Evolutionary conservation across 176 grass and related monocot genomes (phyloP).

Genomic region (Oryza meyeriana): DNA sequence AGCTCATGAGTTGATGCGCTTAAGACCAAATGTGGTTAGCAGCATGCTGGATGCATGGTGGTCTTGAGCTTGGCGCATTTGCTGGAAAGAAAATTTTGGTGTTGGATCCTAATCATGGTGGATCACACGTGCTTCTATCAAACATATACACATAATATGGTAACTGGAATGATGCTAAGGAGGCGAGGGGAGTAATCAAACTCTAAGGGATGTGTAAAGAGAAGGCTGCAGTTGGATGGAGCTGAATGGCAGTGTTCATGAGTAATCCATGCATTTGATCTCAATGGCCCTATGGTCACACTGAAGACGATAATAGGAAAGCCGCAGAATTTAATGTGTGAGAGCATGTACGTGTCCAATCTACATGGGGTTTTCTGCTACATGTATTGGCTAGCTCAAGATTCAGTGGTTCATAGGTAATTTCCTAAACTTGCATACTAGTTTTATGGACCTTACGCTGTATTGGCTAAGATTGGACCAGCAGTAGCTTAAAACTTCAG

Average conservation of each 20-base stretch:
- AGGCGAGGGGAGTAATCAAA: constrained; percentile 58
- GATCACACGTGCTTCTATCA: constrained; percentile 63
- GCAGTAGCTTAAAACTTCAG: too few relatives aligned
- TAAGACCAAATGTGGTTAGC: constrained; percentile 64
- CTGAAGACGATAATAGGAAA: too few relatives aligned
- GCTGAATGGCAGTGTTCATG: constrained; percentile 40
- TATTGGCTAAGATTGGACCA: too few relatives aligned
- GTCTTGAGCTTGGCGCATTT: constrained; percentile 56
- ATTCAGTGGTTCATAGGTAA: too few relatives aligned
- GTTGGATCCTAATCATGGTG: constrained; percentile 61
- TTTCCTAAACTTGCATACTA: too few relatives aligned
- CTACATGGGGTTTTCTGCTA: too few relatives aligned
- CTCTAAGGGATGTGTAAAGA: constrained; percentile 55
- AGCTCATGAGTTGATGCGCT: constrained; percentile 73
- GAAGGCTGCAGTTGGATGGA: constrained; percentile 73
- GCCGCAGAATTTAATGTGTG: too few relatives aligned
- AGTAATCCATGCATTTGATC: too few relatives aligned
- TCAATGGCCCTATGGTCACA: too few relatives aligned
- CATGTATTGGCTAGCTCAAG: too few relatives aligned
- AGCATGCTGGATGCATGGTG: constrained; percentile 64
- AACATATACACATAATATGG: constrained; percentile 75
- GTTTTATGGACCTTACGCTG: too few relatives aligned
- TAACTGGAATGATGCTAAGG: constrained; percentile 50
- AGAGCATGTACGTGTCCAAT: too few relatives aligned
- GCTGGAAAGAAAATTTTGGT: constrained; percentile 66